Base-by-base conservation (phyloP, 2,329 filamentous ascomycete genomes). In the Pseudogymnoascus sp. region DNA sequence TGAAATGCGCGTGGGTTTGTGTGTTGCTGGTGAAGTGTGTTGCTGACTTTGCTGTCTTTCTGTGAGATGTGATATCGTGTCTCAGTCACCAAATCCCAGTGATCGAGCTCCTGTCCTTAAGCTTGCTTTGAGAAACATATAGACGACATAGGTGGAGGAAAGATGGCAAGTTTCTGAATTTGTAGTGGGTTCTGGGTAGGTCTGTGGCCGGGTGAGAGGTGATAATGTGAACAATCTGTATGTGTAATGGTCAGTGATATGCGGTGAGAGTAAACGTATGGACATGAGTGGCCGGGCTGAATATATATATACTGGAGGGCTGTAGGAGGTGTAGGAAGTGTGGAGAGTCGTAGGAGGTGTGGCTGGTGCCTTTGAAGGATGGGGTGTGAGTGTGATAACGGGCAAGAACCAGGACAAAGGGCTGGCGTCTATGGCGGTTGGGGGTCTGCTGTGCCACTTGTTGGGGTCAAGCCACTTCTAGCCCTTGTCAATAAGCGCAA, bases 11-110 rank as follows among this genome's bases (percentile, higher is more conserved):
- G 60, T 63, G 18, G 62, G 62, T 40, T 59, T 60, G 8, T 69
- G 8, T 69, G 53, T 65, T 46, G 56, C 63, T 64, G 64, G 38
- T 65, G 37, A 12, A 18, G 38, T 69, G 67, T 65, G 68, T 59
- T 66, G 70, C 60, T 63, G 69, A 25, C 67, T 66, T 25, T 64
- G 67, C 64, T 72, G 70, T 28, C 50, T 56, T 14, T 31, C 12
- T 12, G 42, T 23, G 21, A 4, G 18, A 25, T 23, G 56, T 34
- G 56, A 46, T 21, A 14, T n/a, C 10, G 31, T 46, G 4, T 21
- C 11, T 34, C 28, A 56, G 28, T 34, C 50, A 12, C 50, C 50
- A 10, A 56, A 31, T 31, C 59, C 36, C 4, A 34, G 10, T 34
- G 50, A 18, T 3, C 50, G 25, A 0, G 50, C 28, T 56, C n/a